Evolutionary conservation across 768 basidiomycete genomes (phyloP).

Genomic region (Panaeolus cyanescens): DNA sequence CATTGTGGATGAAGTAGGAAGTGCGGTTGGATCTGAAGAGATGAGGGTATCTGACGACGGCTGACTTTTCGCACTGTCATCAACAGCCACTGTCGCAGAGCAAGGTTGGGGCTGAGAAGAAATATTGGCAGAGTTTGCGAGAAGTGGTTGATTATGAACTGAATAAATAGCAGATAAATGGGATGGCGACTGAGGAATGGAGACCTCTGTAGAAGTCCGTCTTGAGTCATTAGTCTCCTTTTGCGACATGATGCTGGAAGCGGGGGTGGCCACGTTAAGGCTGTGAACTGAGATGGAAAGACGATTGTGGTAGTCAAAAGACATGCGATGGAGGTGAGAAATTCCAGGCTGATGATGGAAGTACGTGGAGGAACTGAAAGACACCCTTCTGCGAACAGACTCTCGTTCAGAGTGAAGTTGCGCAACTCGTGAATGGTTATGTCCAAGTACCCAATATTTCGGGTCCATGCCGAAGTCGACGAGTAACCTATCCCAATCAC

Average conservation of each 20-base stretch:
- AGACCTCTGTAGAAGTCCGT: neutral
- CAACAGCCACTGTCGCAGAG: no score
- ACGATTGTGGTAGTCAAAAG: neutral
- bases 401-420: neutral
- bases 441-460: neutral
- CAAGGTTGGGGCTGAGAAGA: no score
- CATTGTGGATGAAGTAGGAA: no score
- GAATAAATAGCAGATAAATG: neutral
- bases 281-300: neutral
- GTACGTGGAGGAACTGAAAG: neutral
- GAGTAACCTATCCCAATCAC: neutral
- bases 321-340: neutral
- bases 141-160: neutral
- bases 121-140: no score
- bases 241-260: neutral
- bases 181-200: neutral
- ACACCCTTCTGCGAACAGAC: neutral
- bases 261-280: neutral
- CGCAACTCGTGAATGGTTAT: neutral
- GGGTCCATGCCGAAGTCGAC: neutral
- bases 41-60: neutral
- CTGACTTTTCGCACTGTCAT: neutral
- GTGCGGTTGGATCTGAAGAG: neutral
- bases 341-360: neutral
- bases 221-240: neutral